These are phyloP conservation scores for Sphaerulina populicola DNA, from an alignment of 2,329 filamentous ascomycete species.

Conservation along the genomic window DNA sequence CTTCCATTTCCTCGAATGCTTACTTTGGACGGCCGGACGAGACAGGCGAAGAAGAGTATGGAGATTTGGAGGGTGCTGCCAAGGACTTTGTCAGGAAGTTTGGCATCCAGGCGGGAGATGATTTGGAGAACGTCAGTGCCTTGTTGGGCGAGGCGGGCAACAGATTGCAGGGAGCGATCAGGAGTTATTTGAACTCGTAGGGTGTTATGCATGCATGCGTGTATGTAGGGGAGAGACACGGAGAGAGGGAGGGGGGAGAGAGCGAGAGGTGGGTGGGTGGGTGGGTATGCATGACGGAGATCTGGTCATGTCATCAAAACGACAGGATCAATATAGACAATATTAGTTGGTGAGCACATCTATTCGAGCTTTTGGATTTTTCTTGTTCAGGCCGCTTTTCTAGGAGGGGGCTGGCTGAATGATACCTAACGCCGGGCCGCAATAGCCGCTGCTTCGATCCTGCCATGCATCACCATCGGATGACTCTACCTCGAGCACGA, in stretches of 20 bases:
- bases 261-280: not conserved
- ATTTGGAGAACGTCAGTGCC: slow-evolving; percentile 80
- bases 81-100: slow-evolving; percentile 95
- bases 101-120: slow-evolving; percentile 89
- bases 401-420: too few species aligned
- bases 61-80: slow-evolving; percentile 83
- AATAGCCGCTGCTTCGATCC: too few species aligned
- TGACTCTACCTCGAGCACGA: too few species aligned
- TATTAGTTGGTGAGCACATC: not conserved
- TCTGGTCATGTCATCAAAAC: not conserved
- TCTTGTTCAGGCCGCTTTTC: not conserved
- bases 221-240: not conserved
- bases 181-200: slow-evolving; percentile 30
- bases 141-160: slow-evolving; percentile 77
- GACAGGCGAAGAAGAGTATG: slow-evolving; percentile 58
- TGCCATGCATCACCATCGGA: too few species aligned
- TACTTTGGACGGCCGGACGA: slow-evolving; percentile 89
- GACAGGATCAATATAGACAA: not conserved
- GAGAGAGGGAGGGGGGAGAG: not conserved
- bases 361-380: not conserved
- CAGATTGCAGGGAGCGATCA: slow-evolving; percentile 61
- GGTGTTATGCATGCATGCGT: not conserved
- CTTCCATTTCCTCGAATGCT: slow-evolving; percentile 86
- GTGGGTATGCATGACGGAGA: not conserved
- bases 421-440: too few species aligned